These are phyloP conservation scores for Bauhinia variegata DNA, from an alignment of 306 rosid genomes.

Conservation along the genomic window DNA sequence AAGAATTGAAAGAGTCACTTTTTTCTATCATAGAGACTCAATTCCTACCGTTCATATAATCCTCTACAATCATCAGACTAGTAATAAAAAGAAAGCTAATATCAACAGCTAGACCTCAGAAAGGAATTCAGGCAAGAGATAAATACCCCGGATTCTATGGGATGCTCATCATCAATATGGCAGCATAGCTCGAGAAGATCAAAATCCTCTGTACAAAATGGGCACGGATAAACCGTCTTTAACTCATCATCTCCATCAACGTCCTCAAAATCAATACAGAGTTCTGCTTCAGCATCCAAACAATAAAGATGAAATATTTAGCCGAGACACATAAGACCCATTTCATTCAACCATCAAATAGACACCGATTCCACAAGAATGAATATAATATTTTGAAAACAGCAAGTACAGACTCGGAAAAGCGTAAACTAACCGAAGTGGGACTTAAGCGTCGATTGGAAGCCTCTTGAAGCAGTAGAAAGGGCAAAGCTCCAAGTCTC, in stretches of 20 bases:
- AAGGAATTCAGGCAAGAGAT: not conserved
- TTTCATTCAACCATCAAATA: not conserved
- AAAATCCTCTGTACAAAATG: constrained; percentile 67
- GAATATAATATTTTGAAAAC: not conserved
- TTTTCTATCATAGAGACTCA: too few species aligned
- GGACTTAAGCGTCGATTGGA: constrained; percentile 51
- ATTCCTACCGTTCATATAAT: not conserved
- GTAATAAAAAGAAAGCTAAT: not conserved
- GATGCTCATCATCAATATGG: constrained; percentile 73
- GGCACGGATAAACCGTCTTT: constrained; percentile 59
- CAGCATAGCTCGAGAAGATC: constrained; percentile 63
- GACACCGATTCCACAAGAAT: too few species aligned
- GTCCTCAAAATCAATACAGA: constrained; percentile 66
- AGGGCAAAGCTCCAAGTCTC: constrained; percentile 48
- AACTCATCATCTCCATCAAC: constrained; percentile 58
- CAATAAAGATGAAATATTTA: constrained; percentile 18
- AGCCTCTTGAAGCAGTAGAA: constrained; percentile 50
- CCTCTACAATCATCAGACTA: too few species aligned
- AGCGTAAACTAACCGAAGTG: constrained; percentile 52
- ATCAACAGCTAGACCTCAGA: too few species aligned
- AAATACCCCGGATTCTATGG: constrained; percentile 65
- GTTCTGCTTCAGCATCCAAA: constrained; percentile 47
- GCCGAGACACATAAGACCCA: constrained; percentile 4
- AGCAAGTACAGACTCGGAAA: not conserved
- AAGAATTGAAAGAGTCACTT: too few species aligned